These are phyloP conservation scores for Fusarium algeriense DNA, from an alignment of 2,329 filamentous ascomycete genomes.

Conservation along the genomic window DNA sequence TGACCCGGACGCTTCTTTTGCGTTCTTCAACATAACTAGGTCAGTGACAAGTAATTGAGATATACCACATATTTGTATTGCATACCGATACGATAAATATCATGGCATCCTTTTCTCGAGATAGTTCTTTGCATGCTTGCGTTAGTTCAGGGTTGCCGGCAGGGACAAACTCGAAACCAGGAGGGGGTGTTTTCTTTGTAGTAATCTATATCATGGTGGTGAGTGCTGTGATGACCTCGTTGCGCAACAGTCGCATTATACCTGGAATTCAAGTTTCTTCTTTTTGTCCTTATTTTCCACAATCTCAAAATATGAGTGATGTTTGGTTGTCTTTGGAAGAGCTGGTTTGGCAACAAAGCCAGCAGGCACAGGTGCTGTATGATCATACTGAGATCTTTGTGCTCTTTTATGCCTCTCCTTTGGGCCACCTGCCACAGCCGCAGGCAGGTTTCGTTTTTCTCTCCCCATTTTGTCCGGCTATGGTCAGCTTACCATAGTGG, in stretches of 20 bases:
- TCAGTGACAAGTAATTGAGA: conserved; percentile 15
- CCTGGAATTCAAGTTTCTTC: conserved; percentile 73
- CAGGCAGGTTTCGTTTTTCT: conserved; percentile 52
- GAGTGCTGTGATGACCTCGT: conserved; percentile 45
- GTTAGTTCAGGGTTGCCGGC: conserved; percentile 72
- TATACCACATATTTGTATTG: neutral
- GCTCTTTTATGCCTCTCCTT: conserved; percentile 54
- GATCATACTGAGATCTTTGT: conserved; percentile 51
- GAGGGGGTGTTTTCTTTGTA: conserved; percentile 63
- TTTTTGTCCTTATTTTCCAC: conserved; percentile 73
- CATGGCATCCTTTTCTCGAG: conserved; percentile 71
- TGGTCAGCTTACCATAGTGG: conserved; percentile 49
- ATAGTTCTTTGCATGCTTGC: conserved; percentile 72
- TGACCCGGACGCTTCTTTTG: conserved; percentile 48
- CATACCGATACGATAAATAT: conserved; percentile 76
- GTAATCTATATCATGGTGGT: conserved; percentile 61
- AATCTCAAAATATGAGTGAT: conserved; percentile 73
- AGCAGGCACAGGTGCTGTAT: conserved; percentile 50
- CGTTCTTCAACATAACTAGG: conserved; percentile 43
- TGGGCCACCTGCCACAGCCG: conserved; percentile 49
- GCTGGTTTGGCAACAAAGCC: conserved; percentile 55
- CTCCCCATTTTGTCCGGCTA: conserved; percentile 51
- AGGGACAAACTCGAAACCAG: conserved; percentile 73
- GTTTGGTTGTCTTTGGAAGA: conserved; percentile 61
- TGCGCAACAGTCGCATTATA: conserved; percentile 52